These are phyloP conservation scores for Reticulomyxa filosa DNA, from an alignment of 78 protist genomes.

Conservation along the genomic window DNA sequence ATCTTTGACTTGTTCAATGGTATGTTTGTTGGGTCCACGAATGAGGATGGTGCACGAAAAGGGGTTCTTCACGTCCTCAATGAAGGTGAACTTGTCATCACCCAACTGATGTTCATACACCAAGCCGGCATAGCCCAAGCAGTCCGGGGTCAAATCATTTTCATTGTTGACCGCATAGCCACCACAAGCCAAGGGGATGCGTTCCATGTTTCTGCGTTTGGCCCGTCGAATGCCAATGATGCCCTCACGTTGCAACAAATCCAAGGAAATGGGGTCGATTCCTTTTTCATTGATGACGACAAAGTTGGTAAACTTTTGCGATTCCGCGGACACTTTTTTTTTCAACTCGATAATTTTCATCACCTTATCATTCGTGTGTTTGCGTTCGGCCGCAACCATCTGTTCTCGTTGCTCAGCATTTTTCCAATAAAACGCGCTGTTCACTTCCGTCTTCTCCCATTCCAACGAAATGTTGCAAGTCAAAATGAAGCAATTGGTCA, in stretches of 20 bases:
- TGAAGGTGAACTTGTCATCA: constrained; percentile 96
- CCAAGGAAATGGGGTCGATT: constrained; percentile 91
- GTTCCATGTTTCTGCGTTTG: constrained; percentile 63
- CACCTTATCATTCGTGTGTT: constrained; percentile 64
- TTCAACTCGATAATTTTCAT: constrained; percentile 71
- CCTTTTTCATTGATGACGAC: constrained; percentile 98
- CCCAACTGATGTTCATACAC: constrained; percentile 82
- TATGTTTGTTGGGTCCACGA: constrained; percentile 87
- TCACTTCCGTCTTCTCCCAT: constrained; percentile 80
- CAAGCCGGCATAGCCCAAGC: constrained; percentile 79
- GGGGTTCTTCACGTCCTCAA: constrained; percentile 83
- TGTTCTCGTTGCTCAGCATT: constrained; percentile 13
- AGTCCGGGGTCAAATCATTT: constrained; percentile 56
- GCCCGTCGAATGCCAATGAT: constrained; percentile 92
- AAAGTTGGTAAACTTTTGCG: constrained; percentile 35
- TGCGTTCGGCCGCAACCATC: constrained; percentile 80
- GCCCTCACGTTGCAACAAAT: constrained; percentile 73
- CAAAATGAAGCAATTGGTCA: constrained; percentile 55
- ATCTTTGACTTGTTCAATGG: constrained; percentile 78
- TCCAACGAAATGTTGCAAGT: constrained; percentile 90
- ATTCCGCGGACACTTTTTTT: constrained; percentile 34
- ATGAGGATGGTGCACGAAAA: constrained; percentile 79
- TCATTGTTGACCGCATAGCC: constrained; percentile 81
- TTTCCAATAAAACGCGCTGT: constrained; percentile 50
- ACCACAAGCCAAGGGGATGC: constrained; percentile 85